Evolutionary conservation across 2,329 filamentous ascomycete genomes (phyloP).

Genomic region (Ceratocystis colombiana): DNA sequence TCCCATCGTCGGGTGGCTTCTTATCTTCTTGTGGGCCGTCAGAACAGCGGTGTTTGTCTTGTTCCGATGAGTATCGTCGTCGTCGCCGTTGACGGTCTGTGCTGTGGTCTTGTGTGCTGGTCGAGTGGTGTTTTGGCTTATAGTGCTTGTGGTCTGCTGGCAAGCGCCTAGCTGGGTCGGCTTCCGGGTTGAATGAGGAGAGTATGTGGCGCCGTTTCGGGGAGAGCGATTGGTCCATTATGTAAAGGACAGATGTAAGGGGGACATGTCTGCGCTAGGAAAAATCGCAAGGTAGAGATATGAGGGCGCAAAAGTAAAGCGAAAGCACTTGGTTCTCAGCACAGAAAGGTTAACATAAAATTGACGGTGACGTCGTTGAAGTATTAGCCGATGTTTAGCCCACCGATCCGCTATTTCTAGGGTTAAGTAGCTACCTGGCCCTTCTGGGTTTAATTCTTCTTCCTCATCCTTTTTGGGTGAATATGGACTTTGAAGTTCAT

Average conservation of each 20-base stretch:
- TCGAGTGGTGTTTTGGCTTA: slow-evolving; percentile 1
- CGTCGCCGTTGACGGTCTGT: background rate
- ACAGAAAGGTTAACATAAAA: background rate
- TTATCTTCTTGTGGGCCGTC: background rate
- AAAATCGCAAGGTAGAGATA: background rate
- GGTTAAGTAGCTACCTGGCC: background rate
- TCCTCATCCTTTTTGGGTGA: background rate
- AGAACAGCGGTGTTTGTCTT: background rate
- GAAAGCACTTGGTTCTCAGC: background rate
- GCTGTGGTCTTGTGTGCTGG: background rate
- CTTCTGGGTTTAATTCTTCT: background rate
- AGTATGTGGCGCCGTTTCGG: slow-evolving; percentile 41
- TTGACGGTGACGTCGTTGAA: slow-evolving; percentile 14
- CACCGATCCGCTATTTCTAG: background rate
- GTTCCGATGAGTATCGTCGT: background rate
- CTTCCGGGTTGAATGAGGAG: slow-evolving; percentile 39
- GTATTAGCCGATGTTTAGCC: slow-evolving; percentile 9
- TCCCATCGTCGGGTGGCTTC: background rate
- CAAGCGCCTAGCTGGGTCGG: slow-evolving; percentile 17
- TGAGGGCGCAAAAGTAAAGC: background rate
- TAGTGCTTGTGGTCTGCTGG: background rate
- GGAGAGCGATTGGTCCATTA: slow-evolving; percentile 28
- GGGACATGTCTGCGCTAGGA: background rate
- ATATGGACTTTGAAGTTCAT: background rate
- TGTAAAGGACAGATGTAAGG: background rate